phyloP scores from a whole-genome alignment of 768 basidiomycete species.

The Daedaleopsis nitida region DNA sequence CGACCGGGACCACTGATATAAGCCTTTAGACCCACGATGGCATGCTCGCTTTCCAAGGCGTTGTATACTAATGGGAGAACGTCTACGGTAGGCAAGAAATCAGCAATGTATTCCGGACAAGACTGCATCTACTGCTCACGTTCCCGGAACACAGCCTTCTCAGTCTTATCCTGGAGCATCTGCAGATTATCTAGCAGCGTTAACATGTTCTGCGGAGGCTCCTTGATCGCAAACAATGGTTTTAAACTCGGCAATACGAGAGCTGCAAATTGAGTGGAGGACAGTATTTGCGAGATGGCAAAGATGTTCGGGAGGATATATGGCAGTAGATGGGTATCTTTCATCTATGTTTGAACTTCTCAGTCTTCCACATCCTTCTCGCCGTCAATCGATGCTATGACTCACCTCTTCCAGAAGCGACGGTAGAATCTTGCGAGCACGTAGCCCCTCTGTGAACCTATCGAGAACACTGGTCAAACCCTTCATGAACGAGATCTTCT shows the following conservation, averaged over 20 bases:
- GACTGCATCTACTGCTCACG: constrained; percentile 51
- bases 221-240: constrained; percentile 87
- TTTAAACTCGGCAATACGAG: constrained; percentile 85
- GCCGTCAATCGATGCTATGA: not conserved
- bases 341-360: constrained; percentile 58
- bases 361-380: not conserved
- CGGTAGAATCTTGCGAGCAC: constrained; percentile 87
- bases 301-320: constrained; percentile 97
- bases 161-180: constrained; percentile 87
- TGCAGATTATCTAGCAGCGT: constrained; percentile 88
- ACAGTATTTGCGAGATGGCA: constrained; percentile 76
- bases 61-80: constrained; percentile 96
- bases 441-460: constrained; percentile 84
- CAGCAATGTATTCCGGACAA: too few species aligned
- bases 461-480: constrained; percentile 80
- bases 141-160: constrained; percentile 83
- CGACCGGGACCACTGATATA: not conserved
- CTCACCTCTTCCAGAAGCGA: constrained; percentile 88
- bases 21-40: constrained; percentile 49
- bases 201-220: constrained; percentile 97
- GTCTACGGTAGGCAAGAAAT: constrained; percentile 48
- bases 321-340: constrained; percentile 89
- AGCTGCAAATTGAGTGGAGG: constrained; percentile 77
- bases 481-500: constrained; percentile 96
- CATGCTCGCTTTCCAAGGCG: constrained; percentile 94